Base-by-base conservation (phyloP, 1,284 basidiomycete genomes). In the Ceratobasidium sp. region DNA sequence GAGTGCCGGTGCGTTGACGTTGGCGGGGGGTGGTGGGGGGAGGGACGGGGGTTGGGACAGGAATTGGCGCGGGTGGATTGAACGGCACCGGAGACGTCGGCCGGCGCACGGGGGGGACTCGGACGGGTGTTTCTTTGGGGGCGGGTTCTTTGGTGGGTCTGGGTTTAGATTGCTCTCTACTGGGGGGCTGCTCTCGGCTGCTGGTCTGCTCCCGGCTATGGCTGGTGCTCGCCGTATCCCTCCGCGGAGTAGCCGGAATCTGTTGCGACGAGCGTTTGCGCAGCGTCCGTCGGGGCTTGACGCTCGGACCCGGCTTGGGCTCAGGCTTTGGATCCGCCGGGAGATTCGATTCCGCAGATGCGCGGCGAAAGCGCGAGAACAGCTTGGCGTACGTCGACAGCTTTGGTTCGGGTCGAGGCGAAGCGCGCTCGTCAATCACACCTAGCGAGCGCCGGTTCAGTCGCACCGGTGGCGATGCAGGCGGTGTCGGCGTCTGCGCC, bases 381-480 rank as follows among this genome's bases (percentile, higher is more conserved):
- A 54, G 53, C 22, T 50, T 47, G n/a, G 62, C 62, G 62, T 67
- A 67, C 13, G 62, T 20, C 35, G 49, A 54, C 17, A 35, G 31
- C 32, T 13, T 7, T 34, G 49, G 49, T 5, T 22, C 20, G 20
- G 20, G 49, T 13, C 22, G 17, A 22, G 43, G 43, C 25, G 38
- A 29, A 17, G 49, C 29, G 62, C 38, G 50, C 38, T 67, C 62
- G 50, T 67, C 62, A 35, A 67, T 67, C 5, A 67, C 52, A 17
- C 49, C 62, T 3, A 67, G 50, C 50, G 62, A 67, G 17, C 52
- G 35, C 15, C 62, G 62, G 57, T 60, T 60, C 31, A 60, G 35
- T 15, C 35, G n/a, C 25, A 7, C 13, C 25, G 62, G 47, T 1
- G 60, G 45, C 25, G 60, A 64, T 15, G 47, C 60, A 1, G 49